Conservation (phyloP, 306 rosid species). For the Prunus armeniaca region DNA sequence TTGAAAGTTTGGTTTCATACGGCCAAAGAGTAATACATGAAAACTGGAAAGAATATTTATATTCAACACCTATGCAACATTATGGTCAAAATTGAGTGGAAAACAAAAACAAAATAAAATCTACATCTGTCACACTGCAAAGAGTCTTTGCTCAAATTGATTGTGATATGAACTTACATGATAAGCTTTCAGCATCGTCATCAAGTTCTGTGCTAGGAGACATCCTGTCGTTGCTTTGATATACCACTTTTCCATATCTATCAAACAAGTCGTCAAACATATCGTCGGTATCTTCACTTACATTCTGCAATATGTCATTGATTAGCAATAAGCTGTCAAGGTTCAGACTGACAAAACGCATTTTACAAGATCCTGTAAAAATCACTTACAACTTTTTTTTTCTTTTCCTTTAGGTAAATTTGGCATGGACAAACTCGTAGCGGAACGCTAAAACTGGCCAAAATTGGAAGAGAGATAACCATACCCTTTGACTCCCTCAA, state of each 20-base stretch:
- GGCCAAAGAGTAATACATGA: not conserved
- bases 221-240: constrained; percentile 55
- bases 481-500: no score
- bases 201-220: constrained; percentile 70
- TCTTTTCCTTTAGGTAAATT: no score
- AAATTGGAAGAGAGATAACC: no score
- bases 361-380: not conserved
- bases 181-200: constrained; percentile 90
- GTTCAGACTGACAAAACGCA: constrained; percentile 5
- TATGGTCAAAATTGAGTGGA: not conserved
- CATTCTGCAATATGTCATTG: constrained; percentile 53
- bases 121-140: not conserved
- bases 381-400: not conserved
- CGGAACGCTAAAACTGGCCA: no score
- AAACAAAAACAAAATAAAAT: not conserved
- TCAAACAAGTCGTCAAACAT: constrained; percentile 83
- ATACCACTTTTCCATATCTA: constrained; percentile 83
- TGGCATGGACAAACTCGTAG: no score
- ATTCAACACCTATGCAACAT: not conserved
- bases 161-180: constrained; percentile 56
- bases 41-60: not conserved
- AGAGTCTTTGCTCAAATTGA: not conserved
- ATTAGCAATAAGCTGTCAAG: constrained; percentile 4
- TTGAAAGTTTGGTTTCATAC: constrained; percentile 14
- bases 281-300: constrained; percentile 67